A percentile compares a stretch with the other conserved stretches of the same genome.
These are phyloP conservation scores for Salvia splendens DNA, from an alignment of 257 asterid genomes.

Conservation along the genomic window DNA sequence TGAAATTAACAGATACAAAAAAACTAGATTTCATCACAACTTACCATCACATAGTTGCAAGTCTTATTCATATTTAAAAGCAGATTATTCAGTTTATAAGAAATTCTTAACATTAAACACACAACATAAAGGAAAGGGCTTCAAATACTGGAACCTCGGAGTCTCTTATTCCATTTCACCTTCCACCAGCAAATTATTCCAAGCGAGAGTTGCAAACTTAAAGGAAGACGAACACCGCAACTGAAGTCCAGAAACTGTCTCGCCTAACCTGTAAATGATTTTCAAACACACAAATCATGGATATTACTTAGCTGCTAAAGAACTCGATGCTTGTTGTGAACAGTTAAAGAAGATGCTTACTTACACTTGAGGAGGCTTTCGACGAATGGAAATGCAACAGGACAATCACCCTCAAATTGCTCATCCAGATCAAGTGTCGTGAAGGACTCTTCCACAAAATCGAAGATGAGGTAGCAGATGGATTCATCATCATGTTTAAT, in stretches of 20 bases:
- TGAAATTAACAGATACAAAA: background rate
- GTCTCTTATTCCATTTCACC: background rate
- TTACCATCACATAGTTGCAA: background rate
- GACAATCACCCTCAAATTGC: background rate
- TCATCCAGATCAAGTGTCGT: conserved; percentile 5
- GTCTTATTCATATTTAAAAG: background rate
- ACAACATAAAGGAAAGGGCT: background rate
- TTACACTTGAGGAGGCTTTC: conserved; percentile 23
- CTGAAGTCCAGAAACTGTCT: conserved; percentile 6
- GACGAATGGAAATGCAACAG: conserved; percentile 34
- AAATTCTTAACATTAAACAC: background rate
- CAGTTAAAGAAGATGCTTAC: no score
- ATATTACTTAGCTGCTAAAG: no score
- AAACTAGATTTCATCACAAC: conserved; percentile 3
- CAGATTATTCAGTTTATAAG: background rate
- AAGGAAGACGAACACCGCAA: background rate
- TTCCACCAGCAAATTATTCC: background rate
- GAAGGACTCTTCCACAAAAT: conserved; percentile 21
- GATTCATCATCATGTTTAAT: conserved; percentile 5
- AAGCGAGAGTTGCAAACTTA: no score
- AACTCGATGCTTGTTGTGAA: no score
- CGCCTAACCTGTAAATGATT: background rate
- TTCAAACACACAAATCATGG: no score
- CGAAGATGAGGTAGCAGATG: conserved; percentile 22
- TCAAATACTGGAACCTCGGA: background rate